Evolutionary conservation across 2,329 filamentous ascomycete genomes (phyloP).

Genomic region (Boeremia exigua): DNA sequence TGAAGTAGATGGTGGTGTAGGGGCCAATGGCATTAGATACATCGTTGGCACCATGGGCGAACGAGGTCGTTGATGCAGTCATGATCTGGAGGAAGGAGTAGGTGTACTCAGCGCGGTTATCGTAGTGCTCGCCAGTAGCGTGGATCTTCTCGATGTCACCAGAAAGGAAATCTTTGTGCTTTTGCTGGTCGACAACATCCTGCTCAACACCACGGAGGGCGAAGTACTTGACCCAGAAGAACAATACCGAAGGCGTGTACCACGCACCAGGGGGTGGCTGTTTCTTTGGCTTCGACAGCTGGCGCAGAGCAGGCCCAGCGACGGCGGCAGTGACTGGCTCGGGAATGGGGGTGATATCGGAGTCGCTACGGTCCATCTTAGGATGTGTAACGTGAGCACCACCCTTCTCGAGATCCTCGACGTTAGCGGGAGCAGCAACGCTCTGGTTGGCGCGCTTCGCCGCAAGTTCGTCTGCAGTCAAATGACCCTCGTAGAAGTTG

Average conservation of each 20-base stretch:
- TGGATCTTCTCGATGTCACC: constrained; percentile 63
- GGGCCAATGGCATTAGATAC: constrained; percentile 63
- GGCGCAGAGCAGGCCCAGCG: constrained; percentile 4
- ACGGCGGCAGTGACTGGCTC: constrained; percentile 6
- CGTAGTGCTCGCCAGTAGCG: constrained; percentile 64
- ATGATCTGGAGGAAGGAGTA: constrained; percentile 52
- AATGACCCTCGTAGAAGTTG: constrained; percentile 64
- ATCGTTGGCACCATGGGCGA: constrained; percentile 74
- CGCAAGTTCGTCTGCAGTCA: constrained; percentile 60
- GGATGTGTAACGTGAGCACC: constrained; percentile 12
- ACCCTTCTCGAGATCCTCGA: constrained; percentile 35
- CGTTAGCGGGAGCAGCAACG: constrained; percentile 1
- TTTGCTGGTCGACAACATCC: constrained; percentile 54
- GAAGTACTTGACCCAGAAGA: constrained; percentile 54
- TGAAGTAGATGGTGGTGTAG: constrained; percentile 67
- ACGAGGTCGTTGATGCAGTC: constrained; percentile 72
- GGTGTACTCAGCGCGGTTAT: constrained; percentile 63
- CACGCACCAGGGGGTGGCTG: constrained; percentile 48
- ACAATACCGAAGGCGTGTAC: constrained; percentile 53
- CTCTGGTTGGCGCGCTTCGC: constrained; percentile 30
- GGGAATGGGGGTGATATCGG: constrained; percentile 26
- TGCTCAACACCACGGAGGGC: constrained; percentile 59
- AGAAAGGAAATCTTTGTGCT: constrained; percentile 55
- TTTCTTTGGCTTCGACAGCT: constrained; percentile 30
- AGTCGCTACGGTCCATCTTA: constrained; percentile 22